Conservation (phyloP, 352 stramenopile genomes). For the Globisporangium canariense region DNA sequence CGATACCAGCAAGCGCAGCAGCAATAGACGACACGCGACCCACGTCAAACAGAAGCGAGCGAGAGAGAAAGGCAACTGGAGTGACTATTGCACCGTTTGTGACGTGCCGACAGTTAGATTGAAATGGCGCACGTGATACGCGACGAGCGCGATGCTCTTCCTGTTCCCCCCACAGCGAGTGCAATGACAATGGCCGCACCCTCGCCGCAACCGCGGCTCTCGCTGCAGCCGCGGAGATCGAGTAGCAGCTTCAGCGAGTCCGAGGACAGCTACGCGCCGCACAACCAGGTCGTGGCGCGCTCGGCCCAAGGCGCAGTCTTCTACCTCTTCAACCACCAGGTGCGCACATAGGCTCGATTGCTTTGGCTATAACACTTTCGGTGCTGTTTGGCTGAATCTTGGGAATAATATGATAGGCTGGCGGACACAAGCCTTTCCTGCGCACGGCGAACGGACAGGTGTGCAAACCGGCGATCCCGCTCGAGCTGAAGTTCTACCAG, state of each 20-base stretch:
- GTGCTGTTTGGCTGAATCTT: background rate
- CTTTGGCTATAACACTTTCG: background rate
- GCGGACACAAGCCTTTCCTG: conserved; percentile 72
- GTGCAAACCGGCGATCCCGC: conserved; percentile 69
- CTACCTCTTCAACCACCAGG: conserved; percentile 80
- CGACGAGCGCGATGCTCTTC: background rate
- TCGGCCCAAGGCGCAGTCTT: conserved; percentile 63
- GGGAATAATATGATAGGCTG: conserved; percentile 28
- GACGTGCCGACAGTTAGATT: background rate
- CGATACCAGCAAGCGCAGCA: background rate
- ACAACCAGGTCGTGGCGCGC: conserved; percentile 64
- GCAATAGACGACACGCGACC: background rate
- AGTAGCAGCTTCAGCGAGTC: conserved; percentile 16
- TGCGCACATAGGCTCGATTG: conserved; percentile 7
- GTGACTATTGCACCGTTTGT: background rate
- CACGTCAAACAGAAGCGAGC: background rate
- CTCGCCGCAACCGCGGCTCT: background rate
- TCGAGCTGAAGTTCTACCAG: conserved; percentile 78
- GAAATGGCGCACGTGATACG: conserved; percentile 5
- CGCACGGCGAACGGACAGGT: conserved; percentile 59
- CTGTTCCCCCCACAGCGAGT: no score
- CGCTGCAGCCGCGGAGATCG: conserved; percentile 13
- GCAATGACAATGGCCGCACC: background rate
- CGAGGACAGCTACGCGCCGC: conserved; percentile 11
- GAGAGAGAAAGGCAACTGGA: background rate